Conservation (phyloP, 169 alveolate species). For the Eimeria falciformis region DNA sequence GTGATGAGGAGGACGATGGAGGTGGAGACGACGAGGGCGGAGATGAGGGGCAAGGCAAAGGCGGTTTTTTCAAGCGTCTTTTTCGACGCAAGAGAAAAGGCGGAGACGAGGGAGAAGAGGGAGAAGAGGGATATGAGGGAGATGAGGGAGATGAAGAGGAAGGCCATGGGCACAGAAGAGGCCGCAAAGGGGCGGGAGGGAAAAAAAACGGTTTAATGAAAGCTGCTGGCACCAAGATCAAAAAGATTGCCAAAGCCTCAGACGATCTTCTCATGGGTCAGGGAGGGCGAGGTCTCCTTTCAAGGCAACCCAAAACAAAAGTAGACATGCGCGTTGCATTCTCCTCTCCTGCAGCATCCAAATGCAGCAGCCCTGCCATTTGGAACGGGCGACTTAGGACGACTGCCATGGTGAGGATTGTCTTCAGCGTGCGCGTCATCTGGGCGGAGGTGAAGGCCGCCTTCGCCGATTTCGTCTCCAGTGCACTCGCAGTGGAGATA, state of each 20-base stretch:
- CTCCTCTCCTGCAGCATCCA: constrained; percentile 27
- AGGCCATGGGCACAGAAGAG: background rate
- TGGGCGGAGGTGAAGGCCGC: background rate
- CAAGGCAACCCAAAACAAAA: too few relatives aligned
- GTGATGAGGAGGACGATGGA: background rate
- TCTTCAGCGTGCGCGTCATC: background rate
- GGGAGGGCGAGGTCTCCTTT: too few relatives aligned
- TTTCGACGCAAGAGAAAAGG: background rate
- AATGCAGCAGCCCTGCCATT: background rate
- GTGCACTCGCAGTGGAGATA: background rate
- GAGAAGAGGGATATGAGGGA: background rate
- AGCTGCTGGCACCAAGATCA: background rate
- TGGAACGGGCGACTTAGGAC: background rate
- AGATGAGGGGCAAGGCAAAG: background rate
- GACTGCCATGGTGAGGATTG: background rate
- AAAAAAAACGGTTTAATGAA: background rate
- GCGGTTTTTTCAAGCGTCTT: background rate
- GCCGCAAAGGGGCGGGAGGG: background rate
- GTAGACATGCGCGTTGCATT: background rate
- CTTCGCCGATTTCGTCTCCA: constrained; percentile 5
- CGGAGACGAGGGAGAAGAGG: constrained; percentile 9
- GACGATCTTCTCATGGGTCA: background rate
- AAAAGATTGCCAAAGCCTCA: background rate
- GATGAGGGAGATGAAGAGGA: background rate
- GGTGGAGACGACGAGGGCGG: background rate